These are phyloP conservation scores for Phaeodactylum tricornutum DNA, from an alignment of 108 stramenopile genomes.

Conservation along the genomic window DNA sequence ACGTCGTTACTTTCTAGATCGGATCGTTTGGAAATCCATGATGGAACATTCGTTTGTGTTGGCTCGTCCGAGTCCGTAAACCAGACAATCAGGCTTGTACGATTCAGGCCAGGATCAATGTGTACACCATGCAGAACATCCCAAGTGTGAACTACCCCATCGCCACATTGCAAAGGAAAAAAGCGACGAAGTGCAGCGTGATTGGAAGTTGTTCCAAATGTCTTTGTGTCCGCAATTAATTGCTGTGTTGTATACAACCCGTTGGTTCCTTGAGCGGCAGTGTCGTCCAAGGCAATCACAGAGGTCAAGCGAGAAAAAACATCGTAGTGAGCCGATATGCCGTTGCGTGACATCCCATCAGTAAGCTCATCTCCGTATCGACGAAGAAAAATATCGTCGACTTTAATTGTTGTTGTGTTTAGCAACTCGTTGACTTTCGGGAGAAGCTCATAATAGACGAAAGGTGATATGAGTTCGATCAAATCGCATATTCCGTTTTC, in stretches of 20 bases:
- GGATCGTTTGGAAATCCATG: constrained; percentile 31
- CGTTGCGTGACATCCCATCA: constrained; percentile 19
- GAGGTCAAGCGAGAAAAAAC: constrained; percentile 51
- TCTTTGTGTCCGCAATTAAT: too few species aligned
- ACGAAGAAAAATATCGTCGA: constrained; percentile 64
- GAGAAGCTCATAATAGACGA: constrained; percentile 40
- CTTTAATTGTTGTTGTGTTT: constrained; percentile 22
- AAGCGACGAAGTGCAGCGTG: constrained; percentile 44
- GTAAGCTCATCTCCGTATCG: constrained; percentile 40
- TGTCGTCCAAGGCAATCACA: constrained; percentile 56
- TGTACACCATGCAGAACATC: constrained; percentile 73
- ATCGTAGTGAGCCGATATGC: constrained; percentile 62
- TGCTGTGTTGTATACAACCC: constrained; percentile 43
- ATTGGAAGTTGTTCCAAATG: constrained; percentile 21
- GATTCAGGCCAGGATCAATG: constrained; percentile 36
- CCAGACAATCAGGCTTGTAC: constrained; percentile 72
- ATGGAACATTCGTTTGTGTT: constrained; percentile 10
- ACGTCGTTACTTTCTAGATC: constrained; percentile 28
- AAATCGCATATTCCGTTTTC: constrained; percentile 22
- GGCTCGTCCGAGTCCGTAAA: too few species aligned
- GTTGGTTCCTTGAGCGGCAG: constrained; percentile 42
- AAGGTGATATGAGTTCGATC: constrained; percentile 28
- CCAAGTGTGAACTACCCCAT: constrained; percentile 61
- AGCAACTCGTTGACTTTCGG: constrained; percentile 22
- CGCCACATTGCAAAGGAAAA: constrained; percentile 44